These are phyloP conservation scores for Phytophthora vignae DNA, from an alignment of 352 stramenopile genomes.

Conservation along the genomic window DNA sequence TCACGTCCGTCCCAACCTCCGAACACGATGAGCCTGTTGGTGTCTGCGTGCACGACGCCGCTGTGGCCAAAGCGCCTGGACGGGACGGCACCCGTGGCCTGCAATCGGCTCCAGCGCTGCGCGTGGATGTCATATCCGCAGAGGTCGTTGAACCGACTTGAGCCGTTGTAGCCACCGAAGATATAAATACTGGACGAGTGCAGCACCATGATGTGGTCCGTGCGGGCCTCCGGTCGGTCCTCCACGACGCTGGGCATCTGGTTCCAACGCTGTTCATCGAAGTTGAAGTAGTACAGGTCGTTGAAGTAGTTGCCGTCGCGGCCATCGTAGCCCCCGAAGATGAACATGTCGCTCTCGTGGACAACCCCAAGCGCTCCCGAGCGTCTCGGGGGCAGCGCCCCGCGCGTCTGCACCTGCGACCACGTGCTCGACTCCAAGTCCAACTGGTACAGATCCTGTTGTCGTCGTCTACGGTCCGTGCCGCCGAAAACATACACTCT, in stretches of 20 bases:
- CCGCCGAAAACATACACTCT: constrained; percentile 88
- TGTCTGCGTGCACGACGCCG: constrained; percentile 73
- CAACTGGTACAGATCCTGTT: constrained; percentile 90
- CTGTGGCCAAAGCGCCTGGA: constrained; percentile 86
- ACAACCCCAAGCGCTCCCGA: constrained; percentile 85
- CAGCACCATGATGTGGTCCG: constrained; percentile 90
- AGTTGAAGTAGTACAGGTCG: constrained; percentile 90
- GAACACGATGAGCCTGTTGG: constrained; percentile 85
- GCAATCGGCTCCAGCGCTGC: constrained; percentile 64
- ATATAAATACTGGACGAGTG: constrained; percentile 85
- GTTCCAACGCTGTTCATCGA: constrained; percentile 77
- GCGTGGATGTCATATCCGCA: constrained; percentile 73
- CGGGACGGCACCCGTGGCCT: constrained; percentile 56
- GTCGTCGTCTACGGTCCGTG: constrained; percentile 77
- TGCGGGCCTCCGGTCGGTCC: constrained; percentile 77
- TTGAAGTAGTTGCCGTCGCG: constrained; percentile 92
- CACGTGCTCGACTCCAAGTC: constrained; percentile 72
- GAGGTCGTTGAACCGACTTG: constrained; percentile 84
- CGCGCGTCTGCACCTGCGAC: constrained; percentile 78
- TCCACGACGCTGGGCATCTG: constrained; percentile 76
- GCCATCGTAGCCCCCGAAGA: constrained; percentile 91
- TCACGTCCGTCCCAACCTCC: constrained; percentile 89
- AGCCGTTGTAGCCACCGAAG: constrained; percentile 91
- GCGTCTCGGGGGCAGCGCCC: constrained; percentile 67
- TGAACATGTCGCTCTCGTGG: constrained; percentile 86